Evolutionary conservation across 192 early-diverging fungal species (phyloP).

Genomic region (Backusella australiensis): DNA sequence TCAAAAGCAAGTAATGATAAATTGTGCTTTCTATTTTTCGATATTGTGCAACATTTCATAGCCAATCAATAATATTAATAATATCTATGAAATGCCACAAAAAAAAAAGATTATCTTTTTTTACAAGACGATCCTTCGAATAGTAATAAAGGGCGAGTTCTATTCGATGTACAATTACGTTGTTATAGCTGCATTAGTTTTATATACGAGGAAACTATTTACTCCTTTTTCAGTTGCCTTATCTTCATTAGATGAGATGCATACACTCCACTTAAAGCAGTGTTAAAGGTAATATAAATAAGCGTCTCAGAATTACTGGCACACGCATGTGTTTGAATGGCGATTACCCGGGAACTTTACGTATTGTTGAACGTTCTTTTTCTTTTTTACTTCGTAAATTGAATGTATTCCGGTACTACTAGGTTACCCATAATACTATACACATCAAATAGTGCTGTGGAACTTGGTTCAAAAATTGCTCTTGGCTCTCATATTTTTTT

Average conservation of each 20-base stretch:
- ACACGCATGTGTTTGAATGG: neutral
- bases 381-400: neutral
- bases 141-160: neutral
- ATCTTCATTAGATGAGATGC: too few species aligned
- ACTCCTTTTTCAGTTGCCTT: too few species aligned
- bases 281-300: neutral
- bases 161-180: neutral
- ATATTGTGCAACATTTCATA: neutral
- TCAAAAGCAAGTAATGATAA: neutral
- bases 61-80: neutral
- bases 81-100: neutral
- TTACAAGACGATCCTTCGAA: neutral
- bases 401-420: neutral
- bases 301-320: neutral
- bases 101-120: neutral
- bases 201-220: neutral
- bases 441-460: neutral
- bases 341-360: neutral
- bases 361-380: neutral
- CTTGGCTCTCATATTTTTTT: neutral
- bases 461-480: neutral
- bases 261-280: too few species aligned
- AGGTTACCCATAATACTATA: neutral
- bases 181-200: neutral
- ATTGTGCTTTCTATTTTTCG: neutral